A percentile compares a stretch with the other conserved stretches of the same genome.
Evolutionary conservation across 345 rosid species (phyloP).

Genomic region (Turritis glabra): DNA sequence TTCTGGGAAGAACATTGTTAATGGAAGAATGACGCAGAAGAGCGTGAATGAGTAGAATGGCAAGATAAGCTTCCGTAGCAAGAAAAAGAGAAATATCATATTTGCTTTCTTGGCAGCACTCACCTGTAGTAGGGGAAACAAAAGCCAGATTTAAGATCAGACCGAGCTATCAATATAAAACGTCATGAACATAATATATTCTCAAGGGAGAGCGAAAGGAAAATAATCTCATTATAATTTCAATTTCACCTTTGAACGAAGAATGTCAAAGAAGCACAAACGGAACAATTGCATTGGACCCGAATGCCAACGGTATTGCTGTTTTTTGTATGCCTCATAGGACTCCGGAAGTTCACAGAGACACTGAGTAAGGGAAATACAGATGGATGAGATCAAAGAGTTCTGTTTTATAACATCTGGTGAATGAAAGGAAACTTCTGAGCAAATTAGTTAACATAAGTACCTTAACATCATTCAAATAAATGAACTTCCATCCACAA

Average conservation of each 20-base stretch:
- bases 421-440: not conserved
- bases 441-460: not conserved
- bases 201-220: not conserved
- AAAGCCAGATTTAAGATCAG: not conserved
- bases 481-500: conserved; percentile 87
- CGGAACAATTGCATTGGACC: conserved; percentile 95
- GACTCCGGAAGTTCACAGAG: conserved; percentile 96
- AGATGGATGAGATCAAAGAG: not conserved
- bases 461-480: conserved; percentile 83
- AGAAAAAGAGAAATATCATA: conserved; percentile 82
- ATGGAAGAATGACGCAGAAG: conserved; percentile 87
- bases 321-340: conserved; percentile 90
- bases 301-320: conserved; percentile 96
- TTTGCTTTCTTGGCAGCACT: conserved; percentile 74
- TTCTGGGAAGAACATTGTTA: conserved; percentile 88
- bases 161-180: not conserved
- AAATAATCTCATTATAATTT: not conserved
- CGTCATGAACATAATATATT: not conserved
- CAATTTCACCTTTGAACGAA: conserved; percentile 64
- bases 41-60: conserved; percentile 93
- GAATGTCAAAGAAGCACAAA: conserved; percentile 73
- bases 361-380: conserved; percentile 49
- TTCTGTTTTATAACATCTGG: not conserved
- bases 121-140: conserved; percentile 46
- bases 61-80: conserved; percentile 79